Conservation (phyloP, 495 filamentous ascomycete genomes). For the Penicilliopsis zonata region DNA sequence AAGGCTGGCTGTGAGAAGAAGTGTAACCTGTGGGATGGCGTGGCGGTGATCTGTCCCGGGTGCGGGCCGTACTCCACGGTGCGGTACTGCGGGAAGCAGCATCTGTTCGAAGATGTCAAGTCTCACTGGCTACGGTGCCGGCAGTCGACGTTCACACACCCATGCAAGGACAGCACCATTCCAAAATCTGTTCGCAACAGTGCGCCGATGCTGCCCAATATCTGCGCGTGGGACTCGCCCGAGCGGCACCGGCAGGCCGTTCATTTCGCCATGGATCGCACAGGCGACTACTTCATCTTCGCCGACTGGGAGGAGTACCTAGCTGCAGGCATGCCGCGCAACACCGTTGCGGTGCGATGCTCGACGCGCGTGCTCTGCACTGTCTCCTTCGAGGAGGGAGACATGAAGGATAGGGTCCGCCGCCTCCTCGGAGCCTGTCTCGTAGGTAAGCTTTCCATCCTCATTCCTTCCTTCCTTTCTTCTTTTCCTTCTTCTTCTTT, state of each 20-base stretch:
- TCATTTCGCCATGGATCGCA: conserved; percentile 13
- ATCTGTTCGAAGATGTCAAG: conserved; percentile 21
- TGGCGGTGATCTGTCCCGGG: conserved; percentile 23
- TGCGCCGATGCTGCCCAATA: conserved; percentile 16
- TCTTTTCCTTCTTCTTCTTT: not conserved
- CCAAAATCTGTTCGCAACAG: conserved; percentile 6
- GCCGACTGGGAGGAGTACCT: conserved; percentile 12
- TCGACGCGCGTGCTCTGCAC: conserved; percentile 8
- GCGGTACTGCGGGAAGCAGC: conserved; percentile 29
- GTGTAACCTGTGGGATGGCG: conserved; percentile 38
- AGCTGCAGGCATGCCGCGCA: conserved; percentile 4
- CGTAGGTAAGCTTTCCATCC: conserved; percentile 12
- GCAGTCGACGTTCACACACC: conserved; percentile 6
- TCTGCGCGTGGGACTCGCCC: conserved; percentile 17
- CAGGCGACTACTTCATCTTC: conserved; percentile 32
- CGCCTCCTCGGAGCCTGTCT: conserved; percentile 23
- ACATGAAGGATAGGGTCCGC: conserved; percentile 24
- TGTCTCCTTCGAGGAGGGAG: conserved; percentile 12
- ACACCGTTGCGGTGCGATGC: conserved; percentile 8
- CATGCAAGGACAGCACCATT: conserved; percentile 9
- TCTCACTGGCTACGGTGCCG: conserved; percentile 24
- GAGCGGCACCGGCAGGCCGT: conserved; percentile 27
- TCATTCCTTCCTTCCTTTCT: not conserved
- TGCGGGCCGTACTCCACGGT: conserved; percentile 31
- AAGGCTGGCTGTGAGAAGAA: conserved; percentile 22